Evolutionary conservation across 129 eudicot species (phyloP).

Genomic region (Erigeron canadensis): DNA sequence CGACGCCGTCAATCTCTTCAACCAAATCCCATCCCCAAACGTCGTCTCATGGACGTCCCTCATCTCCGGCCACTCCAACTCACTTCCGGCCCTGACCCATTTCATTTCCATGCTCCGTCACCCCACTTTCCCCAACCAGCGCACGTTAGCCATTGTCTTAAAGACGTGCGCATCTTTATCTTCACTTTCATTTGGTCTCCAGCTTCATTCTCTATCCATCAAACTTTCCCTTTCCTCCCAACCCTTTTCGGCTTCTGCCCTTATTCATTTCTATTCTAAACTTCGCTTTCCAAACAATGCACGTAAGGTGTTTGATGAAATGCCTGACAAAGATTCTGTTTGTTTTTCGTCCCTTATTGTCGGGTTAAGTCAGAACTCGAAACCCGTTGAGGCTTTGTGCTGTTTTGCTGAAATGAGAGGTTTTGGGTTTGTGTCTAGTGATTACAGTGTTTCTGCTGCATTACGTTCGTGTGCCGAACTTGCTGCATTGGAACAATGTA

Average conservation of each 20-base stretch:
- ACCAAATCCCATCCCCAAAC: slow-evolving; percentile 60
- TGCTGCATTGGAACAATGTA: slow-evolving; percentile 70
- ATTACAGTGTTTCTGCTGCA: slow-evolving; percentile 71
- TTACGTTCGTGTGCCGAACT: slow-evolving; percentile 52
- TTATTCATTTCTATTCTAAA: slow-evolving; percentile 57
- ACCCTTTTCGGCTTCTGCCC: slow-evolving; percentile 58
- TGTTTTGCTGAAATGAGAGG: slow-evolving; percentile 59
- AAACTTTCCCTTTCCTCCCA: slow-evolving; percentile 41
- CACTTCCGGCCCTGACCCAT: slow-evolving; percentile 41
- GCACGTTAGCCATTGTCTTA: slow-evolving; percentile 58
- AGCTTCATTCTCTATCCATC: slow-evolving; percentile 53
- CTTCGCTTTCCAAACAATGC: slow-evolving; percentile 35
- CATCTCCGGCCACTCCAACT: slow-evolving; percentile 62
- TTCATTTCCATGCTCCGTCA: slow-evolving; percentile 83
- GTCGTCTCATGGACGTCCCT: slow-evolving; percentile 84
- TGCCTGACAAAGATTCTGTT: slow-evolving; percentile 49
- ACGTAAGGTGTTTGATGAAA: slow-evolving; percentile 74
- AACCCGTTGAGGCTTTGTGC: slow-evolving; percentile 58
- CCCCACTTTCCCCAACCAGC: slow-evolving; percentile 69
- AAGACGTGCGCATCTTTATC: slow-evolving; percentile 55
- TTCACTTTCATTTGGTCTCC: slow-evolving; percentile 43
- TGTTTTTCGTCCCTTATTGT: slow-evolving; percentile 70
- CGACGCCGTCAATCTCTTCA: slow-evolving; percentile 50
- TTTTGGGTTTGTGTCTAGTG: slow-evolving; percentile 46
- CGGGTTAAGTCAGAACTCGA: slow-evolving; percentile 61